Evolutionary conservation across 176 grass and related monocot species (phyloP).

Genomic region (Paspalum vaginatum): DNA sequence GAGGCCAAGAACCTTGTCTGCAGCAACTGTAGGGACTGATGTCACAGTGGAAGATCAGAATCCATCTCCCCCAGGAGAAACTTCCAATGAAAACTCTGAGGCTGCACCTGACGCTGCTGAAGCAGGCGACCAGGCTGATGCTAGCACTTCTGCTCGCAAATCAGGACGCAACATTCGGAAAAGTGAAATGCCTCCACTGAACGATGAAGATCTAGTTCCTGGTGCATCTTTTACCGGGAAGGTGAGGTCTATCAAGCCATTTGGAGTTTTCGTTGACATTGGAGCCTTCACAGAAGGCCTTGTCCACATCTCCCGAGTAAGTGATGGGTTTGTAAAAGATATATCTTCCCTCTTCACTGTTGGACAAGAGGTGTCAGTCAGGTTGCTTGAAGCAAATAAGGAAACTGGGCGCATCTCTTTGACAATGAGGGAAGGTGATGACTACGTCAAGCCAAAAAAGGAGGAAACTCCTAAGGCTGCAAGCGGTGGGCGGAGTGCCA

Average conservation of each 20-base stretch:
- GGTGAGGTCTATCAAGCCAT: conserved; percentile 86
- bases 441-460: conserved; percentile 53
- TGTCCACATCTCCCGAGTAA: conserved; percentile 90
- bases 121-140: conserved; percentile 45
- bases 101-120: conserved; percentile 44
- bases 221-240: conserved; percentile 81
- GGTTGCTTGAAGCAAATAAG: conserved; percentile 75
- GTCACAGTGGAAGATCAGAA: conserved; percentile 62
- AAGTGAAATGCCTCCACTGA: conserved; percentile 75
- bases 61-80: conserved; percentile 55
- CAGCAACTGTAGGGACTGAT: conserved; percentile 65
- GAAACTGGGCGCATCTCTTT: conserved; percentile 77
- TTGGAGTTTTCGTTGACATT: conserved; percentile 90
- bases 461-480: conserved; percentile 52
- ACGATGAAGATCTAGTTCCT: conserved; percentile 75
- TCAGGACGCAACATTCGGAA: conserved; percentile 49
- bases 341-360: conserved; percentile 76
- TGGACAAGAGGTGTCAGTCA: conserved; percentile 90
- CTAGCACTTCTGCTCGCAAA: conserved; percentile 50
- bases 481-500: conserved; percentile 42
- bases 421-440: conserved; percentile 72
- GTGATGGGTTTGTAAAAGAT: conserved; percentile 82
- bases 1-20: conserved; percentile 48
- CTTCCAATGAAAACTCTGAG: conserved; percentile 52
- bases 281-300: conserved; percentile 86